Evolutionary conservation across 768 basidiomycete genomes (phyloP).

Genomic region (Russula brevipes): DNA sequence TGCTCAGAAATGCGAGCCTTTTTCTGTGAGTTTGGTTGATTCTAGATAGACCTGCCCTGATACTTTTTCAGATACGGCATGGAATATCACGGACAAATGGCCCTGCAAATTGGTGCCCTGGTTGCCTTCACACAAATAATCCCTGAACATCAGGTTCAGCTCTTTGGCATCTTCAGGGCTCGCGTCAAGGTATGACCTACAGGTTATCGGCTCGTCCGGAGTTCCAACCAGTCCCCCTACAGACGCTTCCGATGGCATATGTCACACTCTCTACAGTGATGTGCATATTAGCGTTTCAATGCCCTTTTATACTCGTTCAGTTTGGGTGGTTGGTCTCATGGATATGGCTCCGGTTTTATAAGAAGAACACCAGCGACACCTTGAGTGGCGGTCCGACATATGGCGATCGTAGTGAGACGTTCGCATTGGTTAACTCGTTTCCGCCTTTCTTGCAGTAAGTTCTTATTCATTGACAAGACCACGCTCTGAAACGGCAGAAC

Average conservation of each 20-base stretch:
- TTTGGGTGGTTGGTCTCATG: slow-evolving; percentile 99
- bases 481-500: neutral
- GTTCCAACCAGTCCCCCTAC: slow-evolving; percentile 12
- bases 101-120: slow-evolving; percentile 79
- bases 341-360: slow-evolving; percentile 96
- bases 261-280: slow-evolving; percentile 84
- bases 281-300: slow-evolving; percentile 78
- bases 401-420: slow-evolving; percentile 95
- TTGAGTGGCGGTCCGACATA: slow-evolving; percentile 62
- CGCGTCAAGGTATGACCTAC: slow-evolving; percentile 71
- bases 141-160: slow-evolving; percentile 95
- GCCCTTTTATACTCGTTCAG: slow-evolving; percentile 89
- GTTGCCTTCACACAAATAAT: slow-evolving; percentile 98
- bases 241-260: slow-evolving; percentile 94
- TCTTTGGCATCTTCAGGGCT: slow-evolving; percentile 76
- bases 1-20: slow-evolving; percentile 61
- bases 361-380: slow-evolving; percentile 68
- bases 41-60: slow-evolving; percentile 10
- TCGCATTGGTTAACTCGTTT: slow-evolving; percentile 94
- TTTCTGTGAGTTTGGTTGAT: slow-evolving; percentile 61
- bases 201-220: neutral
- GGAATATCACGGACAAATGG: slow-evolving; percentile 89
- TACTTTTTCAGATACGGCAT: slow-evolving; percentile 63
- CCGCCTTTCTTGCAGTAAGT: slow-evolving; percentile 86
- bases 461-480: neutral